Evolutionary conservation across 306 rosid genomes (phyloP), one percentile per base, ranked within the genome.

Genomic region (Cicer yamashitae): DNA sequence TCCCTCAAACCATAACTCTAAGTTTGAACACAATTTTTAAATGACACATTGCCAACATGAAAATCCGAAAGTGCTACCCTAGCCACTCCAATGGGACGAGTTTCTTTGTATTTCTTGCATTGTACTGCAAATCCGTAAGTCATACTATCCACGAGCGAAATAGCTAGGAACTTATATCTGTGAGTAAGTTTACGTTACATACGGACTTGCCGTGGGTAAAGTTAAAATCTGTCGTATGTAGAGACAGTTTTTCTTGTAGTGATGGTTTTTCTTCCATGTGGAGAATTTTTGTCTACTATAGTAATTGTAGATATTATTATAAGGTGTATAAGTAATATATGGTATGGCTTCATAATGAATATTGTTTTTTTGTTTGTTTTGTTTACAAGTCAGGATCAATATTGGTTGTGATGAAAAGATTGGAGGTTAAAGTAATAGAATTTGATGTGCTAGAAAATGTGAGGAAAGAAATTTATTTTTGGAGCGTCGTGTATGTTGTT

Each of bases 1-100:
- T 82, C 84, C 66, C 91, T 81, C 82, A 89, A 64, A 22, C 88
- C 69, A 17, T 91, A 89, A 64, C 91, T 87, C 77, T 86, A 66
- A 45, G 74, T 73, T 46, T 86, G 90, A 82, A 51, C 10, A 76
- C 79, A 8, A 12, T 1, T 63, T 58, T 81, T 85, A 9, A 84
- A 80, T 1, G 7, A 8, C 47, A 75, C 40, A 10, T 18, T 67
- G 0, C 39, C 80, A 20, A 80, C 83, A 0, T 52, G 0, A 7
- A 91, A 78, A 37, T 89, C 94, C 10, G 91, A 81, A 11, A 80
- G 82, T 8, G 89, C 86, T n/a, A 91, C 65, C 45, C 61, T 80
- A 1, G 88, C 90, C 9, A 79, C 81, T 1, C 90, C 94, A 20
- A 89, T 34, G 6, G 66, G 66, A 7, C 75, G 79, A 18, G 5